phyloP scores from a whole-genome alignment of 78 protist species.

The Dictyostelium purpureum region DNA sequence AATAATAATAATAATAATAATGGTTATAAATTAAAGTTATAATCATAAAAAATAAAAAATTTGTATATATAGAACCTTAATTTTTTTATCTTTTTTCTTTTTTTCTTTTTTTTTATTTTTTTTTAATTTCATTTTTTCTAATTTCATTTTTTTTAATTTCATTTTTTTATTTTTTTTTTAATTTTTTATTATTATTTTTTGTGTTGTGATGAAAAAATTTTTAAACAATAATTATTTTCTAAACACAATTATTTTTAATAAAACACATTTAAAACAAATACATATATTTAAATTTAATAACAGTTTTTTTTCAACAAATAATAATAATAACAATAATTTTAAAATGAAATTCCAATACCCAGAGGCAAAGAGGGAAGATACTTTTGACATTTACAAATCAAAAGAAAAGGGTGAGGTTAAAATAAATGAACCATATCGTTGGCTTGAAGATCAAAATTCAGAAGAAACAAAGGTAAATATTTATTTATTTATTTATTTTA shows the following conservation, averaged over 20 bases:
- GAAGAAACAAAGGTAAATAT: slow-evolving; percentile 70
- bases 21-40: too few species aligned
- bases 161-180: neutral
- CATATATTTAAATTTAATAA: neutral
- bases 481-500: neutral
- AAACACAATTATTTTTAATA: too few species aligned
- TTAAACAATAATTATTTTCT: too few species aligned
- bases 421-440: slow-evolving; percentile 84
- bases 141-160: neutral
- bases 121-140: neutral
- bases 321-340: neutral
- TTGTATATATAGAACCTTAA: too few species aligned
- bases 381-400: slow-evolving; percentile 51
- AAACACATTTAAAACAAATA: too few species aligned
- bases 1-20: too few species aligned
- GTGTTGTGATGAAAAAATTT: neutral
- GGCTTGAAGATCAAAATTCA: slow-evolving; percentile 88
- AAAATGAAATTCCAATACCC: slow-evolving; percentile 63
- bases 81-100: neutral
- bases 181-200: neutral
- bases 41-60: too few species aligned
- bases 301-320: neutral
- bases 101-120: neutral
- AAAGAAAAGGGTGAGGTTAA: neutral
- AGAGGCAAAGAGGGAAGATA: slow-evolving; percentile 35